phyloP scores from a whole-genome alignment of 2,329 filamentous ascomycete genomes.

The Cladophialophora psammophila region DNA sequence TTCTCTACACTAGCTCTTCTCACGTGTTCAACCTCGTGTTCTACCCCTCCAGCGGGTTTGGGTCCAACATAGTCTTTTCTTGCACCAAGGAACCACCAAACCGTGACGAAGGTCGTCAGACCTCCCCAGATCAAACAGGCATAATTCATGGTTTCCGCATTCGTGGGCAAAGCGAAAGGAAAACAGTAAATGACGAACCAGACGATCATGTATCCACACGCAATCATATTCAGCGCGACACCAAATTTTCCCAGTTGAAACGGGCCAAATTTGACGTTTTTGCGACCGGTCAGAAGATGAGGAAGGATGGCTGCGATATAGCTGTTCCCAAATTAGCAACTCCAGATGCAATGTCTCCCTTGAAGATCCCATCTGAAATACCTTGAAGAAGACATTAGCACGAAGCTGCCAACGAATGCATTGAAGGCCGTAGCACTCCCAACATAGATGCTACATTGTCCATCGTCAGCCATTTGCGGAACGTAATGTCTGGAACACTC shows the following conservation, averaged over 20 bases:
- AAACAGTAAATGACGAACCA: constrained; percentile 69
- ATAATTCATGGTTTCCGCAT: constrained; percentile 62
- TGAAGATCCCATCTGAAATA: constrained; percentile 6
- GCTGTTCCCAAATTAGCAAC: constrained; percentile 19
- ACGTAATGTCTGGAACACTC: constrained; percentile 38
- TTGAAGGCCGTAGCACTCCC: constrained; percentile 56
- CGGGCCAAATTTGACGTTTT: constrained; percentile 59
- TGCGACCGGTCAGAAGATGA: constrained; percentile 60
- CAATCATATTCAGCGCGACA: constrained; percentile 57
- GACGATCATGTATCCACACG: constrained; percentile 61
- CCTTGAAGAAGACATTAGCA: constrained; percentile 63
- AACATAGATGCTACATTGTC: constrained; percentile 54
- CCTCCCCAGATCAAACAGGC: constrained; percentile 61
- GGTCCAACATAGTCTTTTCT: constrained; percentile 28
- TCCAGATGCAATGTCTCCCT: not conserved
- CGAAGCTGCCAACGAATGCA: constrained; percentile 65
- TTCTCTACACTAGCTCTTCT: constrained; percentile 30
- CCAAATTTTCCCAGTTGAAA: constrained; percentile 64
- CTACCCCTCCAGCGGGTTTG: constrained; percentile 26
- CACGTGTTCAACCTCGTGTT: constrained; percentile 24
- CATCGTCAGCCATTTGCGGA: constrained; percentile 59
- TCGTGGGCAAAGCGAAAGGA: constrained; percentile 57
- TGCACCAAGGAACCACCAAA: constrained; percentile 51
- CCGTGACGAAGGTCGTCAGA: constrained; percentile 57
- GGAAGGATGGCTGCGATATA: constrained; percentile 62